Base-by-base conservation (phyloP, 345 rosid genomes). In the Boechera stricta region DNA sequence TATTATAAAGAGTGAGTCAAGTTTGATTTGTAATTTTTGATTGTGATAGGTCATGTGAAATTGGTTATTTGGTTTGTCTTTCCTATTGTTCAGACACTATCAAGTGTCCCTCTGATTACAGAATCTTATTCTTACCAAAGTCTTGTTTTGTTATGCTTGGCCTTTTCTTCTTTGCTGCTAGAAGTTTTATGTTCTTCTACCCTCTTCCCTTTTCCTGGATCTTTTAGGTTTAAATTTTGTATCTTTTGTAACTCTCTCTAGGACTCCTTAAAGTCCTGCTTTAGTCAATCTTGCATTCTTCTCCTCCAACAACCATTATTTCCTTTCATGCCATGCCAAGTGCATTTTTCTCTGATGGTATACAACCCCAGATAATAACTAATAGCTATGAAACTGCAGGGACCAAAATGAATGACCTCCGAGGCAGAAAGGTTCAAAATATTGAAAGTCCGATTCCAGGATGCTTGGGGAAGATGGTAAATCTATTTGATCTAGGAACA, bases 371-470 rank as follows among this genome's bases (percentile, higher is more conserved):
- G 54, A 41, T 56, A 15, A 6, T 69, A 69, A 62, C 66, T 77
- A 21, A 55, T 11, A 41, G 55, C 56, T 78, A 10, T 80, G 67
- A 49, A 47, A 57, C 63, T 75, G 67, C 82, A 90, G 97, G 80
- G 62, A 79, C 29, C 77, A 78, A 82, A 79, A 94, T 92, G 97
- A 84, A 88, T 71, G 83, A 77, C 48, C 67, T 78, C 66, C 88
- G 81, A 78, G 78, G 81, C 62, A 83, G 72, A 56, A 89, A 85
- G 67, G 79, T 75, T 68, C 89, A 80, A 21, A 83, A 78, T 48
- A 64, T 77, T 45, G 97, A 91, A 61, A 89, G 75, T 65, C 87
- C 81, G 13, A 73, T 84, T 79, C 87, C 96, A 7, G 94, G 97
- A 82, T 91, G 85, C 58, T 72, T 84, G 39, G 86, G 86, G 9